Evolutionary conservation across 2,329 filamentous ascomycete genomes (phyloP).

Genomic region (Truncatella angustata): DNA sequence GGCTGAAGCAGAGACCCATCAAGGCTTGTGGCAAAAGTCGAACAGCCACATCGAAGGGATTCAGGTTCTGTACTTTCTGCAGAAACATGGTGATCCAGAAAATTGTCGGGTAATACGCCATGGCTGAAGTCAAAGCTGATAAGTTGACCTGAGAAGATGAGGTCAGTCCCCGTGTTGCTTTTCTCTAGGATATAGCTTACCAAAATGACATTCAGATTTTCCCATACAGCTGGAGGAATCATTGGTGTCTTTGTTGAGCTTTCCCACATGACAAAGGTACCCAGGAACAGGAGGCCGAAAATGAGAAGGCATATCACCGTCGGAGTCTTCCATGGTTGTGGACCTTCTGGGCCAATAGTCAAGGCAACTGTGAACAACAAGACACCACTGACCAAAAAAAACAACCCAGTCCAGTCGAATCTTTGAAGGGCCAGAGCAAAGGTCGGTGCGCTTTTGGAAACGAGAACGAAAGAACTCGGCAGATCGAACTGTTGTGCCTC

Average conservation of each 20-base stretch:
- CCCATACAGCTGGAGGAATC: conserved; percentile 29
- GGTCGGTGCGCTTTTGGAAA: not conserved
- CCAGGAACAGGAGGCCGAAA: conserved; percentile 26
- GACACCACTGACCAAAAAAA: conserved; percentile 26
- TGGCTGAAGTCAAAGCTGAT: conserved; percentile 26
- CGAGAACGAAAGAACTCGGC: not conserved
- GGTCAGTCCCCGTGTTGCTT: too few relatives aligned
- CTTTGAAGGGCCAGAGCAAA: conserved; percentile 16
- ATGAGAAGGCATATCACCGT: conserved; percentile 29
- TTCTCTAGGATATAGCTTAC: conserved; percentile 15
- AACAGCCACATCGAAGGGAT: conserved; percentile 28
- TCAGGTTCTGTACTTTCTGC: conserved; percentile 27
- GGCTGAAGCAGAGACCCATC: conserved; percentile 28
- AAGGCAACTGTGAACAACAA: conserved; percentile 28
- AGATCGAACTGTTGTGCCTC: not conserved
- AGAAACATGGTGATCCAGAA: conserved; percentile 35
- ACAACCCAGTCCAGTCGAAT: conserved; percentile 30
- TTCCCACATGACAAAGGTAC: conserved; percentile 31
- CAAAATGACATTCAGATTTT: conserved; percentile 26
- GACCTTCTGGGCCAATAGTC: conserved; percentile 29
- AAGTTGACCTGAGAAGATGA: conserved; percentile 9
- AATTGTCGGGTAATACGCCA: conserved; percentile 31
- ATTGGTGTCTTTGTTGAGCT: conserved; percentile 27
- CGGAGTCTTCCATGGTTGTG: conserved; percentile 31
- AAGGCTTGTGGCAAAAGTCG: conserved; percentile 32